Evolutionary conservation across 352 stramenopile genomes (phyloP).

Genomic region (Thraustochytrium striatum): DNA sequence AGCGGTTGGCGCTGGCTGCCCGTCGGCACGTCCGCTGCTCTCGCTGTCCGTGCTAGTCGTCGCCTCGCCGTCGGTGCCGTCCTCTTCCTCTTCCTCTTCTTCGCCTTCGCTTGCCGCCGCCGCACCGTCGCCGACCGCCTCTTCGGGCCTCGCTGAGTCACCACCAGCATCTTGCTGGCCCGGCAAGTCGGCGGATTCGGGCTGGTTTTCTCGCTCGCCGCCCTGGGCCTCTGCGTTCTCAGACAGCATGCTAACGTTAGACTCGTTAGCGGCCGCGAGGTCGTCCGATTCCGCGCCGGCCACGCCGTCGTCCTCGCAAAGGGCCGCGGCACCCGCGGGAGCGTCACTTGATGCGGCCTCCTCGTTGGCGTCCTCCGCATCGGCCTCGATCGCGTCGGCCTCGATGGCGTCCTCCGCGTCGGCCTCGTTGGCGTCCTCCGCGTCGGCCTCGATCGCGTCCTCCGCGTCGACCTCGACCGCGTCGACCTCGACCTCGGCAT

Average conservation of each 20-base stretch:
- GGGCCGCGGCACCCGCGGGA: too few relatives aligned
- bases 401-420: too few relatives aligned
- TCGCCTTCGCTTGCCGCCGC: neutral
- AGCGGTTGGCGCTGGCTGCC: neutral
- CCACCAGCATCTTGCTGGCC: neutral
- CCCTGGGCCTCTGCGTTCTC: too few relatives aligned
- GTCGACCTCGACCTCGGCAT: neutral
- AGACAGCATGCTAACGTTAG: too few relatives aligned
- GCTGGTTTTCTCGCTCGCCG: neutral
- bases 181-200: neutral
- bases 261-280: too few relatives aligned
- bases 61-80: neutral
- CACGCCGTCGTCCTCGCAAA: too few relatives aligned
- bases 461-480: neutral
- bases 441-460: neutral
- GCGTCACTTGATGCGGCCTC: too few relatives aligned
- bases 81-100: neutral
- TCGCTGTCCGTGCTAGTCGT: neutral
- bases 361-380: too few relatives aligned
- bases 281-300: too few relatives aligned
- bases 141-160: neutral
- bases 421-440: neutral
- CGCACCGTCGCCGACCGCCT: neutral
- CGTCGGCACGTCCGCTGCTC: neutral
- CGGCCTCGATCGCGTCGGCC: too few relatives aligned